Evolutionary conservation across 2,329 filamentous ascomycete species (phyloP).

Genomic region (Phyllosticta paracitricarpa): DNA sequence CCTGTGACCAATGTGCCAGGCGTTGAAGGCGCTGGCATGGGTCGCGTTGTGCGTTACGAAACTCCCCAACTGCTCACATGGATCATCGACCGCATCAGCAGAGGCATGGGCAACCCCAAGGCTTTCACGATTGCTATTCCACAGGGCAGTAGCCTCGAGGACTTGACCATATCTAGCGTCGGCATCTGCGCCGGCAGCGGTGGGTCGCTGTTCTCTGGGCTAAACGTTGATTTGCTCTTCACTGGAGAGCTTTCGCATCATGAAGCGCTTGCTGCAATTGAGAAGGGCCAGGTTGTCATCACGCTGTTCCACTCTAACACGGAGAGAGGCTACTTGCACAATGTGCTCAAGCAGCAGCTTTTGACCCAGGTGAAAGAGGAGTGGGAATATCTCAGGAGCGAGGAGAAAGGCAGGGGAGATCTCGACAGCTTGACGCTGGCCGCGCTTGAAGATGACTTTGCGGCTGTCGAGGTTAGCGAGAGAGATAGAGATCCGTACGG

Average conservation of each 20-base stretch:
- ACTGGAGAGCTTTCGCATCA: constrained; percentile 94
- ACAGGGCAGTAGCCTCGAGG: constrained; percentile 44
- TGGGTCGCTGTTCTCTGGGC: constrained; percentile 59
- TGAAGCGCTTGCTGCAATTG: constrained; percentile 75
- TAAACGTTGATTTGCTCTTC: constrained; percentile 68
- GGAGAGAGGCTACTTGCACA: constrained; percentile 70
- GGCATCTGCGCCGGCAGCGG: constrained; percentile 89
- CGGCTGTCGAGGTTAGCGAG: constrained; percentile 64
- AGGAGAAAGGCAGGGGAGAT: constrained; percentile 28
- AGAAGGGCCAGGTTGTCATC: constrained; percentile 72
- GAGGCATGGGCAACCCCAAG: constrained; percentile 56
- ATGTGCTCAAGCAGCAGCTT: constrained; percentile 59
- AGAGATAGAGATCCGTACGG: constrained; percentile 81
- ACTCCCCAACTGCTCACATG: constrained; percentile 42
- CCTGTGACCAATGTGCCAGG: constrained; percentile 26
- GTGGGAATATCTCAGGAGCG: constrained; percentile 40
- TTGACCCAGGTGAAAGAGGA: constrained; percentile 47
- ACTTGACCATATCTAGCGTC: constrained; percentile 55
- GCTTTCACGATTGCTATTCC: constrained; percentile 55
- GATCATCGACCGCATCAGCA: constrained; percentile 53
- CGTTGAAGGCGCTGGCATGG: constrained; percentile 45
- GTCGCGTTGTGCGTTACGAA: constrained; percentile 48
- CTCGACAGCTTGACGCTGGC: constrained; percentile 33
- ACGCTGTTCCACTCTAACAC: constrained; percentile 89
- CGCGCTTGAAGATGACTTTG: constrained; percentile 42